A percentile compares a stretch with the other conserved stretches of the same genome.
These are phyloP conservation scores for Metschnikowia henanensis DNA, from an alignment of 805 yeast species.

Conservation along the genomic window DNA sequence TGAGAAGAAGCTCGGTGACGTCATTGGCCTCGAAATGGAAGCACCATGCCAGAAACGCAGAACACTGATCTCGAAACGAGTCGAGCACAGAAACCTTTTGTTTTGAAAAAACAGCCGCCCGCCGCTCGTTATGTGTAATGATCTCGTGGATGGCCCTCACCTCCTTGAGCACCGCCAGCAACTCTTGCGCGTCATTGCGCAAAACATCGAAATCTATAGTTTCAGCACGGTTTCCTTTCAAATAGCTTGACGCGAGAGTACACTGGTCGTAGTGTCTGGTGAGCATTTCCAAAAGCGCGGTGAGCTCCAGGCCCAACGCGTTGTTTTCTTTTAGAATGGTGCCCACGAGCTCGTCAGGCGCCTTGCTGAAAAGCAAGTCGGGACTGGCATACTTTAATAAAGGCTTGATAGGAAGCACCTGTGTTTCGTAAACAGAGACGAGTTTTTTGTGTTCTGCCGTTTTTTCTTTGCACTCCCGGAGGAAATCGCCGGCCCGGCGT, in stretches of 20 bases:
- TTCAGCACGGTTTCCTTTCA: neutral
- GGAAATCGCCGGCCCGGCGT: neutral
- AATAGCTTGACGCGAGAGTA: conserved; percentile 36
- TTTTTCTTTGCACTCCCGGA: conserved; percentile 1
- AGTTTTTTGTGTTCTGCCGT: conserved; percentile 18
- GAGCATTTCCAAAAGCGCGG: conserved; percentile 63
- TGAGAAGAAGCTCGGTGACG: conserved; percentile 24
- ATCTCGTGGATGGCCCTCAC: conserved; percentile 32
- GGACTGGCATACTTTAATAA: conserved; percentile 3
- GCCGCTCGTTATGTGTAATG: conserved; percentile 32
- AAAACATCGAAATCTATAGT: conserved; percentile 44
- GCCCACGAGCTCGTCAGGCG: conserved; percentile 6
- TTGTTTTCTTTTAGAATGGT: conserved; percentile 35
- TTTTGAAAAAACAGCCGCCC: conserved; percentile 27
- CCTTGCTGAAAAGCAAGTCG: neutral
- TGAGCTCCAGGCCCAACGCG: conserved; percentile 66
- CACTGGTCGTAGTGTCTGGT: conserved; percentile 87
- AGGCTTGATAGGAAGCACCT: conserved; percentile 12
- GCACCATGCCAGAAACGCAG: conserved; percentile 20
- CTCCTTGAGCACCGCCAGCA: conserved; percentile 52
- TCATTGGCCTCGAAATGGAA: conserved; percentile 24
- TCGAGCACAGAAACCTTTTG: conserved; percentile 18
- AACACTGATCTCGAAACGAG: conserved; percentile 15
- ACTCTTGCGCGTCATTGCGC: conserved; percentile 52
- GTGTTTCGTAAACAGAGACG: conserved; percentile 14